phyloP scores from a whole-genome alignment of 345 rosid species.

The Carallia pectinifolia region DNA sequence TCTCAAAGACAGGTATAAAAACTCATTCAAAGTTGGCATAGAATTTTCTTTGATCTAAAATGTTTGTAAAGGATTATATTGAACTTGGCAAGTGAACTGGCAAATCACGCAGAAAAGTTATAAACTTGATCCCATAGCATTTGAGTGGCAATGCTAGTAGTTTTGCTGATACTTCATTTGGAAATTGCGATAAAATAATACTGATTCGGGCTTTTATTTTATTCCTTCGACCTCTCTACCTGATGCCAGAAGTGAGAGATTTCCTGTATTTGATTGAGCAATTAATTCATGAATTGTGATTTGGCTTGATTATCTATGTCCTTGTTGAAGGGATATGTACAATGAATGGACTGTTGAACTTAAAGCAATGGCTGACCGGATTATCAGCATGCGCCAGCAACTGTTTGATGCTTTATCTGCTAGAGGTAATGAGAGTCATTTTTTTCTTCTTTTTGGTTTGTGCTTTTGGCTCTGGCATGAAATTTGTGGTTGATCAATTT shows the following conservation, averaged over 20 bases:
- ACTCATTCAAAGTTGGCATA: slow-evolving; percentile 1
- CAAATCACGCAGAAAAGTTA: no score
- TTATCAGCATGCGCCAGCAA: slow-evolving; percentile 38
- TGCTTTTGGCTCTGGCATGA: not conserved
- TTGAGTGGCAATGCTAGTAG: no score
- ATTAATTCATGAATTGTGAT: not conserved
- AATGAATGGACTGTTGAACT: slow-evolving; percentile 47
- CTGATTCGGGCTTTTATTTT: not conserved
- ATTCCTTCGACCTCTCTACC: not conserved
- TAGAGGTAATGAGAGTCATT: slow-evolving; percentile 32
- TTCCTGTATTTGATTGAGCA: not conserved
- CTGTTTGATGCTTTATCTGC: slow-evolving; percentile 39
- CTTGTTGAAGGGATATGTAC: slow-evolving; percentile 33
- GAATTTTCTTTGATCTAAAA: not conserved
- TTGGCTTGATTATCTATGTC: not conserved
- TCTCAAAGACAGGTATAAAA: slow-evolving; percentile 19
- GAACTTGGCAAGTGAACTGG: not conserved
- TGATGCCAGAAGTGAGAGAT: slow-evolving; percentile 3
- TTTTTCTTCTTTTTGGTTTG: not conserved
- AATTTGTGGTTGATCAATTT: not conserved
- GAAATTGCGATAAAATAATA: no score
- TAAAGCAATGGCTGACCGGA: slow-evolving; percentile 45
- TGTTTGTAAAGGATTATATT: not conserved
- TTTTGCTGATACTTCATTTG: no score
- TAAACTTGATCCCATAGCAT: no score